Base-by-base conservation (phyloP, 2,329 filamentous ascomycete genomes). In the Mycogone perniciosa region DNA sequence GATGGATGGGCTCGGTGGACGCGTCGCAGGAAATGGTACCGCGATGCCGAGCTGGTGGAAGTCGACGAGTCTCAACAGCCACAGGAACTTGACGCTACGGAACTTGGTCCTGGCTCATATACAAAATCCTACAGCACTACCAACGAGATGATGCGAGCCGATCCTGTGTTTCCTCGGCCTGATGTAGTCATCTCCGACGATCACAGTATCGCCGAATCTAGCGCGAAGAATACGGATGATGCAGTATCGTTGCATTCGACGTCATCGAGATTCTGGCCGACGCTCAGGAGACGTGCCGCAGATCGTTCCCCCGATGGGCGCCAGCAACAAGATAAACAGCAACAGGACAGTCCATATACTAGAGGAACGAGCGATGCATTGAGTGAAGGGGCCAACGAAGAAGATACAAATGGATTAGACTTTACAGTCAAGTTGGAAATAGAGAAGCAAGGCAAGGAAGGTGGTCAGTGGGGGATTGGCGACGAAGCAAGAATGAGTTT, bases 1-100 rank as follows among this genome's bases (percentile, higher is more conserved):
- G 93, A 99, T 61, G 89, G 91, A 48, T 99, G 93, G 93, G 88
- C 88, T 38, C 84, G 89, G 51, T 99, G 95, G 77, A 99, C 93
- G 0, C 82, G 93, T 10, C 82, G 93, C 26, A 76, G 93, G 55
- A 96, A 97, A 70, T 99, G 93, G 93, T 93, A 89, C 64, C 87
- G 93, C 37, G 93, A 97, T 64, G 93, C 93, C 7, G 93, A 99
- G 71, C 80, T 99, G 4, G 89, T 96, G 33, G 93, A 99, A 64
- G 72, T 85, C 7, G 69, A 73, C 20, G 64, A 64, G 62, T 34
- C 55, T 2, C 53, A 65, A 4, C 43, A 53, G 9, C 42, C 54
- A 13, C 58, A 72, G 46, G 73, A 75, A 54, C 64, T 72, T 31
- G 71, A 51, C 26, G 48, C 57, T 7, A 67, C 64, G n/a, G 55